These are phyloP conservation scores for Hyphopichia khmerensis DNA, from an alignment of 1,139 yeast species.

Conservation along the genomic window DNA sequence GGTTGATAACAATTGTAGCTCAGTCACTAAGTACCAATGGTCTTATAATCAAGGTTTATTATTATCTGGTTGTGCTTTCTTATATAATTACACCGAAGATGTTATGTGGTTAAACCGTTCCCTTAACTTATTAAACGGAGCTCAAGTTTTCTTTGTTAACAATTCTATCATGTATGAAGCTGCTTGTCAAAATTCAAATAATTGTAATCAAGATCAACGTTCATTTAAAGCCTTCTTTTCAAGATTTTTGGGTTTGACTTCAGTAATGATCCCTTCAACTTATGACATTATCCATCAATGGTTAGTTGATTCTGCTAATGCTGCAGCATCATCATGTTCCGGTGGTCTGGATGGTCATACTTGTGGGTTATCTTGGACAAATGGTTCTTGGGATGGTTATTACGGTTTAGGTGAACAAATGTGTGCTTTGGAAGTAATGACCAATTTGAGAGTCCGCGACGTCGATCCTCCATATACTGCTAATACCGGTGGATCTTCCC, in stretches of 20 bases:
- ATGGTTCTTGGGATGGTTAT: constrained; percentile 63
- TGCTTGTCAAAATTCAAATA: constrained; percentile 64
- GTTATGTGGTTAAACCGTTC: constrained; percentile 68
- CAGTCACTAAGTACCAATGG: constrained; percentile 68
- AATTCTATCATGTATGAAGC: constrained; percentile 67
- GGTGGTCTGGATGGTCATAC: constrained; percentile 91
- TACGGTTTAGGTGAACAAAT: constrained; percentile 96
- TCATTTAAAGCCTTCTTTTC: constrained; percentile 83
- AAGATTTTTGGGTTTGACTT: constrained; percentile 73
- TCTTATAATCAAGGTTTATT: constrained; percentile 84
- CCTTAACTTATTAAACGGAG: constrained; percentile 48
- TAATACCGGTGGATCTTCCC: constrained; percentile 58
- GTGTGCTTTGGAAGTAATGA: constrained; percentile 78
- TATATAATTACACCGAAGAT: constrained; percentile 73
- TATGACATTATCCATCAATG: constrained; percentile 53
- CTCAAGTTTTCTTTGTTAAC: constrained; percentile 57
- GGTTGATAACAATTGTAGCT: constrained; percentile 61
- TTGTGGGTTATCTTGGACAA: constrained; percentile 82
- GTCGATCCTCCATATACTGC: constrained; percentile 61
- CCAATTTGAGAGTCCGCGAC: constrained; percentile 54
- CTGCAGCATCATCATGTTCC: constrained; percentile 77
- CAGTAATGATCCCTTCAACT: constrained; percentile 67
- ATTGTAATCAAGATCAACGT: constrained; percentile 87
- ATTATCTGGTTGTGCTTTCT: constrained; percentile 77
- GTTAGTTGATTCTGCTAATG: constrained; percentile 65